Base-by-base conservation (phyloP, 2,329 filamentous ascomycete genomes). In the Fulvia fulva region DNA sequence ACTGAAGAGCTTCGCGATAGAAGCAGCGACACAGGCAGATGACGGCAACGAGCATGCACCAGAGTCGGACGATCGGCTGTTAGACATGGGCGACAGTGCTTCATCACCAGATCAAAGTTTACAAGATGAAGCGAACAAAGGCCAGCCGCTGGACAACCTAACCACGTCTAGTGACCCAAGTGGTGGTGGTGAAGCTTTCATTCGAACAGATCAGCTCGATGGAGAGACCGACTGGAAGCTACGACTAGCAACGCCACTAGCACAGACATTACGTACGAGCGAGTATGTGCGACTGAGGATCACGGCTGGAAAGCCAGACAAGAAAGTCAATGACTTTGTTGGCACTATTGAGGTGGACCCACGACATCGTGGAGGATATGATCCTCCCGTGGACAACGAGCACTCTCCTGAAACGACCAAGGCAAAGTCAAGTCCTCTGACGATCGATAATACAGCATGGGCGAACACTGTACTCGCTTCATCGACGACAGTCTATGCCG, bases 181-280 rank as follows among this genome's bases (percentile, higher is more conserved):
- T 37, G 73, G 82, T n/a, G 80, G 81, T 25, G 91, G 91, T 26
- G 95, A 99, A 75, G 93, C 93, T 0, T 99, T 99, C 69, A 97
- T 99, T 70, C 85, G 94, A 60, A 99, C 95, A 1, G 94, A 99
- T 74, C 94, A 99, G 71, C 81, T 99, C 9, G 94, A 99, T 69
- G 94, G 94, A 66, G 94, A 99, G 76, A 99, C 94, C 0, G 94
- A 99, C 71, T 99, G 94, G 95, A 99, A 99, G 76, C 79, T 99
- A 57, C 87, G 95, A 28, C 75, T 97, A 34, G 91, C 94, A 1
- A 94, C 91, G 12, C 85, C 90, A 0, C 75, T 97, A 25, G 93
- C 92, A 0, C 94, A 99, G 70, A 83, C 79, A n/a, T 78, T 99
- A 21, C 76, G 86, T 0, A 76, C 87, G 1, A 83, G 84, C 47